Evolutionary conservation across 225 moss, liverwort and hornwort genomes (phyloP).

Genomic region (Physcomitrium patens): DNA sequence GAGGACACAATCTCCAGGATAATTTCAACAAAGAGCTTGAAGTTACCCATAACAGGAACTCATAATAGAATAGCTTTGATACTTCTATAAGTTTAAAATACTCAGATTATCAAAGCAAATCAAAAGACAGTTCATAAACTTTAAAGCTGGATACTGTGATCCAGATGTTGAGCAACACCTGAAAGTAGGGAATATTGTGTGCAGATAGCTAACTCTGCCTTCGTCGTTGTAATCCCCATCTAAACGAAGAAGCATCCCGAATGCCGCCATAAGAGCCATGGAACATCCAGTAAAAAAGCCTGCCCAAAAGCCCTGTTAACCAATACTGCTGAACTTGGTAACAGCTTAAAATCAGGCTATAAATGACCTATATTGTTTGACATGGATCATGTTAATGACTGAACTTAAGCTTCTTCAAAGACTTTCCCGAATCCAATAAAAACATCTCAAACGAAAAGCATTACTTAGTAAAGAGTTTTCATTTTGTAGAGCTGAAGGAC

Average conservation of each 20-base stretch:
- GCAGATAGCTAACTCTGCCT: conserved; percentile 52
- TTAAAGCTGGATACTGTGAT: conserved; percentile 1
- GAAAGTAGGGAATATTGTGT: conserved; percentile 61
- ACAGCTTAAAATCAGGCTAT: background rate
- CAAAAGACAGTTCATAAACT: background rate
- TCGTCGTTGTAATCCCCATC: conserved; percentile 60
- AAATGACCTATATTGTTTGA: background rate
- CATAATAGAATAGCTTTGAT: conserved; percentile 19
- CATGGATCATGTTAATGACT: conserved; percentile 13
- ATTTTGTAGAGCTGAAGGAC: conserved; percentile 21
- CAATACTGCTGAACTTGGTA: conserved; percentile 47
- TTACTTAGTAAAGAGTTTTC: conserved; percentile 25
- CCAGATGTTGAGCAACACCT: conserved; percentile 39
- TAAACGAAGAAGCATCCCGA: conserved; percentile 52
- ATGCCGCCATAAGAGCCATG: conserved; percentile 57
- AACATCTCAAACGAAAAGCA: conserved; percentile 21
- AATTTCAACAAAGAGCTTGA: conserved; percentile 6
- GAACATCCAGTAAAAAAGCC: conserved; percentile 72
- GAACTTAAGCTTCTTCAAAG: conserved; percentile 17
- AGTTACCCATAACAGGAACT: conserved; percentile 11
- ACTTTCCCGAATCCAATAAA: conserved; percentile 3
- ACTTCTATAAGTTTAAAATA: conserved; percentile 19
- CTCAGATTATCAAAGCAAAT: background rate
- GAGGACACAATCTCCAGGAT: background rate
- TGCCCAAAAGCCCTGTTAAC: conserved; percentile 56